phyloP scores from a whole-genome alignment of 2,329 filamentous ascomycete species.

The Neonectria coccinea region DNA sequence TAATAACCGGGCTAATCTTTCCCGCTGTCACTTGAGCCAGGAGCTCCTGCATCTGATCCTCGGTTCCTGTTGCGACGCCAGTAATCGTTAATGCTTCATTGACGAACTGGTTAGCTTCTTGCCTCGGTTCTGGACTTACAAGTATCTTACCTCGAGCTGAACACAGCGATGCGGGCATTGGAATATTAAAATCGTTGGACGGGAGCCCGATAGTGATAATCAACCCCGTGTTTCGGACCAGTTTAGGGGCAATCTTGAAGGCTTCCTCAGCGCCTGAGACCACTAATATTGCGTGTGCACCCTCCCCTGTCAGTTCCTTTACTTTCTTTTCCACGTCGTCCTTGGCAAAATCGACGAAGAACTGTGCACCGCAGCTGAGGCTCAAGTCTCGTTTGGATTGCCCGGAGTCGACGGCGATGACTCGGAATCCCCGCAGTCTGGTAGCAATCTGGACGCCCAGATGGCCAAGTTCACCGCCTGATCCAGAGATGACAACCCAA shows the following conservation, averaged over 20 bases:
- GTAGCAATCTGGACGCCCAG: constrained; percentile 49
- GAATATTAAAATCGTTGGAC: constrained; percentile 44
- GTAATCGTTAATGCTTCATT: constrained; percentile 31
- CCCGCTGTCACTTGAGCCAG: constrained; percentile 15
- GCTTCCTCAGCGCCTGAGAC: constrained; percentile 45
- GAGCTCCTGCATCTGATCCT: constrained; percentile 35
- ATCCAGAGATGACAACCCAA: constrained; percentile 49
- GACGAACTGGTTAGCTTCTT: neutral
- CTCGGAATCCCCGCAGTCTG: constrained; percentile 32
- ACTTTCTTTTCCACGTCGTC: constrained; percentile 41
- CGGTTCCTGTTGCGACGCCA: constrained; percentile 37
- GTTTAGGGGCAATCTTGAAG: constrained; percentile 36
- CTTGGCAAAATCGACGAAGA: constrained; percentile 44
- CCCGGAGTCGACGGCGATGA: constrained; percentile 48
- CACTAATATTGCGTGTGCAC: constrained; percentile 44
- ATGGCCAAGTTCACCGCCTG: constrained; percentile 50
- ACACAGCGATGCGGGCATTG: constrained; percentile 39
- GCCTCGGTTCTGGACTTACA: accelerated
- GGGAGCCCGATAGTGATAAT: constrained; percentile 46
- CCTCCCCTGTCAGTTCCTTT: constrained; percentile 43
- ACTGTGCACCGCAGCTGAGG: constrained; percentile 41
- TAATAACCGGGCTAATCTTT: constrained; percentile 22
- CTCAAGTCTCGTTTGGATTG: constrained; percentile 37
- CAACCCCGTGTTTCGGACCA: constrained; percentile 44
- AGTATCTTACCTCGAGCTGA: constrained; percentile 34